phyloP scores from a whole-genome alignment of 1,284 basidiomycete genomes.

The Thelephora terrestris region DNA sequence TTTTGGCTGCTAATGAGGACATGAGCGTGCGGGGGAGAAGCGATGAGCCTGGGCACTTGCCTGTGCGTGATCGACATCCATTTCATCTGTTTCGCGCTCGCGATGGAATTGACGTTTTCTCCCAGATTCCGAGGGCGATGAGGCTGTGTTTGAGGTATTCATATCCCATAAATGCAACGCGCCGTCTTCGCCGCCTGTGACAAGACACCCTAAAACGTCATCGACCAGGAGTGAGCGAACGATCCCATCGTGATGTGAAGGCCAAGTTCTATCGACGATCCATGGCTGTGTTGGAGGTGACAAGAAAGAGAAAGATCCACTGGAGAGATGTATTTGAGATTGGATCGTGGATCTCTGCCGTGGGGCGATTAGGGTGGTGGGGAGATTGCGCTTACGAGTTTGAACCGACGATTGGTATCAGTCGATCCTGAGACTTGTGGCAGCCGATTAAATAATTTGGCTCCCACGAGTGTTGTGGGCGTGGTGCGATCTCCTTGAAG shows the following conservation, averaged over 20 bases:
- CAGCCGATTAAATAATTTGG: constrained; percentile 30
- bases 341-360: background rate
- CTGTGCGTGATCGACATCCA: constrained; percentile 18
- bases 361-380: no score
- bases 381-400: constrained; percentile 25
- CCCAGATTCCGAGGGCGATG: background rate
- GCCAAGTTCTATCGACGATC: constrained; percentile 23
- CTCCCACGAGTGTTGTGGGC: constrained; percentile 27
- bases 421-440: constrained; percentile 22
- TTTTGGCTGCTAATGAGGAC: no score
- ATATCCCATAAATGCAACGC: constrained; percentile 25
- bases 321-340: constrained; percentile 12
- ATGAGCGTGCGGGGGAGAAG: no score
- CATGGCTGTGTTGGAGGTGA: constrained; percentile 19
- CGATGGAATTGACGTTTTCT: constrained; percentile 11
- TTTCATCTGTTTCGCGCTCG: constrained; percentile 7
- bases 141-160: constrained; percentile 3
- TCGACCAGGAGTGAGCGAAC: constrained; percentile 27
- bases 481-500: constrained; percentile 27
- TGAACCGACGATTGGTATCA: constrained; percentile 27
- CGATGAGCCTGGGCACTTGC: background rate
- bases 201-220: constrained; percentile 21
- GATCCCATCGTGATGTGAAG: constrained; percentile 23
- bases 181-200: constrained; percentile 30
- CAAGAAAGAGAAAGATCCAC: constrained; percentile 24